A percentile compares a stretch with the other conserved stretches of the same genome.
Evolutionary conservation across 306 rosid genomes (phyloP).

Genomic region (Vigna hirtella): DNA sequence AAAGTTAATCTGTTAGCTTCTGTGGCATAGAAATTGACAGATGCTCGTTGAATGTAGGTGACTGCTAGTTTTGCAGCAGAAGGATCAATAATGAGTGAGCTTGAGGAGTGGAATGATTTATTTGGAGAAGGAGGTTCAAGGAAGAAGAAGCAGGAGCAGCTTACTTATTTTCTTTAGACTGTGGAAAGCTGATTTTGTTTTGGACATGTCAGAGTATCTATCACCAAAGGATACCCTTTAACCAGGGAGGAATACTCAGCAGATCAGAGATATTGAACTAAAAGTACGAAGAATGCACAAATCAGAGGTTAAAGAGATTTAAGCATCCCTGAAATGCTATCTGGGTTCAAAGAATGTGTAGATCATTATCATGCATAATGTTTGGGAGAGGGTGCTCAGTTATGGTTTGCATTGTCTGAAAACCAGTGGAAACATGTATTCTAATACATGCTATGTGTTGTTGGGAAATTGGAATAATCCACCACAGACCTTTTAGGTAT

Average conservation of each 20-base stretch:
- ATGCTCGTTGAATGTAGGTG: slow-evolving; percentile 57
- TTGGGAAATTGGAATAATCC: slow-evolving; percentile 37
- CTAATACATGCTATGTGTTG: slow-evolving; percentile 40
- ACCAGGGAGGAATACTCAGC: slow-evolving; percentile 39
- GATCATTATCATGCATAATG: slow-evolving; percentile 43
- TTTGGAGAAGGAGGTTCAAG: slow-evolving; percentile 97
- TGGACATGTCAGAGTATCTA: slow-evolving; percentile 30
- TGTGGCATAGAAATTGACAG: slow-evolving; percentile 10
- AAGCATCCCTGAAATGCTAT: slow-evolving; percentile 40
- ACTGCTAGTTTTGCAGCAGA: slow-evolving; percentile 90
- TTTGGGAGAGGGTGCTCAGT: slow-evolving; percentile 49
- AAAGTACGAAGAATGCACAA: neutral
- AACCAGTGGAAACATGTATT: slow-evolving; percentile 28
- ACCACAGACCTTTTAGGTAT: neutral
- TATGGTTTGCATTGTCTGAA: slow-evolving; percentile 36
- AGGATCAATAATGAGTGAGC: slow-evolving; percentile 88
- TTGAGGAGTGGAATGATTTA: slow-evolving; percentile 89
- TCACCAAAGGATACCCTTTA: slow-evolving; percentile 38
- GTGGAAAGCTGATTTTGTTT: slow-evolving; percentile 1
- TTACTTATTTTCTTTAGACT: slow-evolving; percentile 80
- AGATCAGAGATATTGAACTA: slow-evolving; percentile 29
- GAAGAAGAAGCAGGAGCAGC: slow-evolving; percentile 80
- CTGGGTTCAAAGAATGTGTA: neutral
- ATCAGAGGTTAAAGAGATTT: slow-evolving; percentile 11
- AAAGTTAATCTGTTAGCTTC: neutral